Evolutionary conservation across 2,329 filamentous ascomycete genomes (phyloP).

Genomic region (Fonsecaea nubica): DNA sequence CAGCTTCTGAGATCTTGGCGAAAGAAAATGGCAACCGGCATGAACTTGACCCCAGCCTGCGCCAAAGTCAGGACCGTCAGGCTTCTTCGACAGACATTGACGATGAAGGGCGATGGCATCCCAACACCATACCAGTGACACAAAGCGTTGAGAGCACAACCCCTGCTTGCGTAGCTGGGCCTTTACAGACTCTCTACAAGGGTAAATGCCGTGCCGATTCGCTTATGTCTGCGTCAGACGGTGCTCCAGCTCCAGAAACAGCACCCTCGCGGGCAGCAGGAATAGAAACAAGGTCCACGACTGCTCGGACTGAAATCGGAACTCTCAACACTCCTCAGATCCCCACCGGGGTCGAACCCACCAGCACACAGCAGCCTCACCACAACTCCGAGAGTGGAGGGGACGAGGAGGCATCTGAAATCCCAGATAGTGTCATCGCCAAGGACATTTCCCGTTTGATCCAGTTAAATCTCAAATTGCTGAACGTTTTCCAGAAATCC

Average conservation of each 20-base stretch:
- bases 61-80: background rate
- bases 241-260: background rate
- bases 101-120: background rate
- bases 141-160: background rate
- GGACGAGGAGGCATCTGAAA: background rate
- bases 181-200: background rate
- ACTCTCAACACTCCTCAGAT: background rate
- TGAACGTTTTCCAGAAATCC: background rate
- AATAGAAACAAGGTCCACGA: background rate
- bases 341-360: background rate
- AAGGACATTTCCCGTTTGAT: background rate
- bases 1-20: background rate
- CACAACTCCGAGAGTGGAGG: background rate
- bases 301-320: background rate
- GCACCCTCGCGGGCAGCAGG: background rate
- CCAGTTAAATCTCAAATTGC: background rate
- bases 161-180: background rate
- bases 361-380: background rate
- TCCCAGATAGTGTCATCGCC: background rate
- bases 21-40: background rate
- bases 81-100: background rate
- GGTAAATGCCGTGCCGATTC: background rate
- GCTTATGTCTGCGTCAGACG: background rate
- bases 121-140: background rate
- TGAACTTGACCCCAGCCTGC: background rate